Evolutionary conservation across 2,329 filamentous ascomycete species (phyloP), one percentile per base, ranked within the genome.

Genomic region (Claviceps capensis): DNA sequence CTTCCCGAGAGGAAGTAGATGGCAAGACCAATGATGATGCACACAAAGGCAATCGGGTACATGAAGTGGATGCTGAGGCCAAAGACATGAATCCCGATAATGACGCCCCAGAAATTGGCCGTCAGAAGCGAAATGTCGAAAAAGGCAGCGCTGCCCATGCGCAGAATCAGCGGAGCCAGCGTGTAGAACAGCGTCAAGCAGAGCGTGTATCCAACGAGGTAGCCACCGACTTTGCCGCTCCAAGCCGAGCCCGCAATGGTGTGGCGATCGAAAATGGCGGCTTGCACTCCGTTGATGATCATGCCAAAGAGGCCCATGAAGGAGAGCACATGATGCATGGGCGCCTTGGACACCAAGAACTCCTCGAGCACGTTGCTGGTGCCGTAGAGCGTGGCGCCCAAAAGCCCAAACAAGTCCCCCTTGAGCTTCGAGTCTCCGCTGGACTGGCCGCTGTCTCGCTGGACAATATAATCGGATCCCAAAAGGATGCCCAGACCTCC

Each of bases 61-160:
- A 96, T 77, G 75, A 81, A 95, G 70, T 95, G 86, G 53, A 98
- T 81, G 42, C 69, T 69, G 60, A 86, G 79, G 45, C 84, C 81
- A 63, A 98, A 95, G 48, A 97, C 86, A 64, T 83, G 78, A 59
- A 94, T 81, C 48, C 93, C 93, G 60, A 98, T 91, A 59, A 94
- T 85, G 56, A 95, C 85, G 58, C 89, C 90, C 93, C 93, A 98
- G 72, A 97, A 97, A 70, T 95, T 96, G 60, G 83, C 88, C 2
- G 93, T 97, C 54, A 98, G 75, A 58, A 98, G 74, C 7, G 86
- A 91, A 62, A 97, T 95, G 69, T 98, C 95, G 74, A 96, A 94
- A 71, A 98, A 96, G 19, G 90, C 91, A 2, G 93, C 93, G 16
- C 81, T 86, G 30, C 86, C 86, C 72, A 97, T 85, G 58, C 93